Evolutionary conservation across 192 early-diverging fungal species (phyloP), one percentile per base, ranked within the genome.

Genomic region (Phlyctochytrium planicorne): DNA sequence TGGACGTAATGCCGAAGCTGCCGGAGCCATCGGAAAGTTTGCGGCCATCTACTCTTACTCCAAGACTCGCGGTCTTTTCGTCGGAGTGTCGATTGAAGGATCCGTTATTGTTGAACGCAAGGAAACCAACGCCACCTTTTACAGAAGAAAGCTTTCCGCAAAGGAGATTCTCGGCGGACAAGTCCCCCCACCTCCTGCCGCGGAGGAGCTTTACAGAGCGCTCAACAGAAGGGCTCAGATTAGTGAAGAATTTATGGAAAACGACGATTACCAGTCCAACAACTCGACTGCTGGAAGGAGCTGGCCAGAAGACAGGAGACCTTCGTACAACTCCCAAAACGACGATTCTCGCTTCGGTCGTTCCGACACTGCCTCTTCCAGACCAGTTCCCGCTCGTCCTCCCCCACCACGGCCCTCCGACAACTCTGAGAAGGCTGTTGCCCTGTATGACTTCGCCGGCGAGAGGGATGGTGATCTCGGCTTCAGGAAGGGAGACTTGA

Each of bases 1-100:
- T 30, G 83, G 83, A n/a, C 70, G 83, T n/a, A 78, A 76, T 57
- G 96, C 92, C 14, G 96, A 98, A 79, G 96, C 91, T 12, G 89
- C 87, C 40, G 94, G 89, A 2, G 84, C 91, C 2, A 32, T 83
- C 20, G 85, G 86, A 52, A 91, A 94, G 33, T 69, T 95, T 31
- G 91, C 96, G 10, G 90, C 96, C 37, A 92, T 98, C 52, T 94
- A 92, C 66, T 94, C 94, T 33, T 98, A 98, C 79, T 63, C 67
- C 75, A 93, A 95, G 67, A 75, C 94, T n/a, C 84, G 85, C 66
- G 95, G 95, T 29, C 81, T 97, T 65, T 98, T 97, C 86, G 94
- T 93, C 25, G 96, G 96, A 20, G 83, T 94, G 4, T 93, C 90
- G 20, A 78, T 94, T 25, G 94, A 98, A 60, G 96, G 96, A 10